Base-by-base conservation (phyloP, 768 basidiomycete genomes). In the Termitomyces sp. region DNA sequence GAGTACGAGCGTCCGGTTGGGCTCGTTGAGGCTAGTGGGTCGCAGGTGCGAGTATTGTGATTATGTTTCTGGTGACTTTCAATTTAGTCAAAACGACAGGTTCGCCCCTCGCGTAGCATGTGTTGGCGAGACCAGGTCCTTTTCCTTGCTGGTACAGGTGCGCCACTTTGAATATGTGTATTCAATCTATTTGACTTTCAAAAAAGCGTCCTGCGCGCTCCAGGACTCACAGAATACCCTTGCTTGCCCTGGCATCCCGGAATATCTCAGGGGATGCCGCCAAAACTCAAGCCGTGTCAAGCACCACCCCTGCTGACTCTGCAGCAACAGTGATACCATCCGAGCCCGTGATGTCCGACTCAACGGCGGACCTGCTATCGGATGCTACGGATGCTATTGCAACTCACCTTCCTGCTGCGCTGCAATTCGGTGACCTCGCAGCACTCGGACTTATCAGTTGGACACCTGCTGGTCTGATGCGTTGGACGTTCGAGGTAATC, bases 361-460 rank as follows among this genome's bases (percentile, higher is more conserved):
- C 60, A 20, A 28, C 56, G 10, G 44, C 50, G 14, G 57, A 61
- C 7, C 20, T 63, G 5, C 40, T 63, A 0, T 49, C 57, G 18
- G 58, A 66, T 40, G 5, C 69, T 7, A 63, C 68, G 22, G 62
- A 72, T 53, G 60, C 71, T 26, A 63, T 67, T 11, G 56, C 72
- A 10, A 62, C 63, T 40, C 67, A 63, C 38, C 50, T 67, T 36
- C 68, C 76, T 28, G 70, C 79, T 24, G 79, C 86, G 1, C 70
- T 90, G 5, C 82, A 90, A 60, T 84, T 83, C 45, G 90, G 90
- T 1, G 88, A 90, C 70, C 75, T 92, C 40, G 81, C 85, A 16
- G 79, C 83, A 4, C 76, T 90, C 40, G 90, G 87, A 2, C 72
- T 92, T 3, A 72, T 77, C 16, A 68, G 75, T 18, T 89, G 84